phyloP scores from a whole-genome alignment of 2,329 filamentous ascomycete species.

The Teratosphaeria pseudoeucalypti region DNA sequence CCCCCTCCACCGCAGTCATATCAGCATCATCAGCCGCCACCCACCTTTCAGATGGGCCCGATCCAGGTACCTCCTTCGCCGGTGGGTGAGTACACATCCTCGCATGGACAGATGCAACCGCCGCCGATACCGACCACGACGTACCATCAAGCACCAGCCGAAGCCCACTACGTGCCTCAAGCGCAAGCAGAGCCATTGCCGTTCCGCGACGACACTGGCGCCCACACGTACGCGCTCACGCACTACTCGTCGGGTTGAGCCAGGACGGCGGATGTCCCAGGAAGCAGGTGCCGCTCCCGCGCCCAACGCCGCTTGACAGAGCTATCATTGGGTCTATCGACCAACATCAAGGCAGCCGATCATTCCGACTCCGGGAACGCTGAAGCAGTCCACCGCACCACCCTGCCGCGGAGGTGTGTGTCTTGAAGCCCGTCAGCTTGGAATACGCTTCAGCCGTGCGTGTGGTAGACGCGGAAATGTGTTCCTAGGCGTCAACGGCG shows the following conservation, averaged over 20 bases:
- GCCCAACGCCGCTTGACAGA: neutral
- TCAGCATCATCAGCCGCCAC: slow-evolving; percentile 9
- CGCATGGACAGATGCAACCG: slow-evolving; percentile 18
- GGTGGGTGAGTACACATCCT: slow-evolving; percentile 11
- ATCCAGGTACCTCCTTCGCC: slow-evolving; percentile 12
- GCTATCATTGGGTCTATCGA: too few species aligned
- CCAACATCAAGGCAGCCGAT: too few species aligned
- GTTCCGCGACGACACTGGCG: neutral
- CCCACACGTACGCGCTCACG: neutral
- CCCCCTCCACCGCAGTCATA: neutral
- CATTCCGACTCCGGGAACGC: too few species aligned
- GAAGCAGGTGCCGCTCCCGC: neutral
- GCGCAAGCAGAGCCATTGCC: slow-evolving; percentile 1
- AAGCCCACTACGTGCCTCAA: slow-evolving; percentile 10
- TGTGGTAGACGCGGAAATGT: neutral
- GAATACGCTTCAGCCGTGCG: too few species aligned
- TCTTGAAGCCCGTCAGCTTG: too few species aligned
- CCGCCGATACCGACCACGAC: slow-evolving; percentile 13
- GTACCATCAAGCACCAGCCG: slow-evolving; percentile 11
- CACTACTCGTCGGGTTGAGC: slow-evolving; percentile 4
- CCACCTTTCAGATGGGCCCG: slow-evolving; percentile 12
- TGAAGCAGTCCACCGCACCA: too few species aligned
- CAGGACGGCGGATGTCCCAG: neutral
- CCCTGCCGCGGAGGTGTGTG: too few species aligned
- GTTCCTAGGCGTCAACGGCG: neutral